Evolutionary conservation across 75 land plant species (phyloP), one percentile per base, ranked within the genome.

Genomic region (Azolla pinnata): DNA sequence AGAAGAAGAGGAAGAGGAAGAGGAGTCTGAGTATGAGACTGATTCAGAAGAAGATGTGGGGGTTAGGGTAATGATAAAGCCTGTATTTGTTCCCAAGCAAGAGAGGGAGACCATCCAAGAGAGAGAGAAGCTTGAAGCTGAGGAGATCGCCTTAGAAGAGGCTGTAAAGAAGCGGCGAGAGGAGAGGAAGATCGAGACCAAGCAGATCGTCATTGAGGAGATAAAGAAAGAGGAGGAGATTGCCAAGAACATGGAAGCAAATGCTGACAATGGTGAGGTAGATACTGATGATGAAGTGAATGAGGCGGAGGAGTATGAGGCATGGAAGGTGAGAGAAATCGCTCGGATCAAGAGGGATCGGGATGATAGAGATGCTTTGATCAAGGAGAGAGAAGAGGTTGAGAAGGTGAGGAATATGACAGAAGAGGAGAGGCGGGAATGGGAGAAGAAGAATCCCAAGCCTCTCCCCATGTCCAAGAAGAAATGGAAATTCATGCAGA

Each of bases 401-500:
- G 97, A 92, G 68, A 92, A 63, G 79, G 82, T 92, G 4, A 74
- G 97, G 56, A 87, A 87, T 40, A 92, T 92, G 97, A 92, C 86
- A 1, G 84, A 92, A 62, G 93, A 92, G 64, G 97, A 92, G 71
- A 48, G 95, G 31, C 70, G 84, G 48, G 97, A 88, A 29, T 92
- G 89, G 89, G 89, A 85, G 71, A 75, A 89, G 65, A 84, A 77
- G 79, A 88, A 88, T 59, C 97, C 95, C 0, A 85, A 85, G 61
- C 76, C 86, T 10, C 60, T 74, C 31, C 53, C 72, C 0, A 56
- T 62, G n/a, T 35, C 75, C 7, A 92, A 92, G 68, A 85, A 88
- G 67, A 92, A 88, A 62, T 92, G 97, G 97, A 88, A 78, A 72
- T 92, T 87, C 48, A 92, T 92, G 97, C 97, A 92, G 88, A 92